Evolutionary conservation across 768 basidiomycete species (phyloP).

Genomic region (Leccinellum luteum): DNA sequence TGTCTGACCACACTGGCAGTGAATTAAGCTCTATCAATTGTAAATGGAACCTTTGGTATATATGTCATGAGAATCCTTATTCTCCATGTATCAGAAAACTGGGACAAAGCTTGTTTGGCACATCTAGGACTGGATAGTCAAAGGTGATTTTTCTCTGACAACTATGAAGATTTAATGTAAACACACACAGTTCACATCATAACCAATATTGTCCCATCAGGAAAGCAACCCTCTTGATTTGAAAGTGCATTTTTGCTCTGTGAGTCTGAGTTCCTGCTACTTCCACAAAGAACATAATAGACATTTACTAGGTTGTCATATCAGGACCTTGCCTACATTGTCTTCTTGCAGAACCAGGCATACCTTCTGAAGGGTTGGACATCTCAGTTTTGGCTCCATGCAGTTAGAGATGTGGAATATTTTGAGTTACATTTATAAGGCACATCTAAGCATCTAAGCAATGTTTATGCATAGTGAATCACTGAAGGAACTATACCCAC

Average conservation of each 20-base stretch:
- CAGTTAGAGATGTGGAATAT: slow-evolving; percentile 81
- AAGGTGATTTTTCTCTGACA: too few species aligned
- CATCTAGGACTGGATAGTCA: slow-evolving; percentile 89
- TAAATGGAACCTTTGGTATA: slow-evolving; percentile 85
- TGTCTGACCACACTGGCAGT: slow-evolving; percentile 12
- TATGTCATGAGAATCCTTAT: slow-evolving; percentile 84
- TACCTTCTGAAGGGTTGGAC: slow-evolving; percentile 78
- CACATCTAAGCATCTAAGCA: slow-evolving; percentile 55
- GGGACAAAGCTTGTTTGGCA: slow-evolving; percentile 77
- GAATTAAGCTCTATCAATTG: slow-evolving; percentile 72
- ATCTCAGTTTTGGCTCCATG: slow-evolving; percentile 73
- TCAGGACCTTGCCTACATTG: slow-evolving; percentile 74
- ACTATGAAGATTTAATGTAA: too few species aligned
- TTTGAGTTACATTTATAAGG: slow-evolving; percentile 83
- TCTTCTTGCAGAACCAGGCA: slow-evolving; percentile 59
- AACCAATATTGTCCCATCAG: slow-evolving; percentile 65
- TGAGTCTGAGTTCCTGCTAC: slow-evolving; percentile 37
- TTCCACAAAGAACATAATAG: neutral
- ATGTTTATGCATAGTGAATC: neutral
- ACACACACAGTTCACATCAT: slow-evolving; percentile 65
- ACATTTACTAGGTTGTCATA: slow-evolving; percentile 54
- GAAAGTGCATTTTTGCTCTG: slow-evolving; percentile 87
- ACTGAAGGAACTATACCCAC: slow-evolving; percentile 39
- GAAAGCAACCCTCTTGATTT: slow-evolving; percentile 82
- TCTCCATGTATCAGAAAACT: slow-evolving; percentile 90